phyloP scores from a whole-genome alignment of 495 filamentous ascomycete species.

The Bombardia bombarda region DNA sequence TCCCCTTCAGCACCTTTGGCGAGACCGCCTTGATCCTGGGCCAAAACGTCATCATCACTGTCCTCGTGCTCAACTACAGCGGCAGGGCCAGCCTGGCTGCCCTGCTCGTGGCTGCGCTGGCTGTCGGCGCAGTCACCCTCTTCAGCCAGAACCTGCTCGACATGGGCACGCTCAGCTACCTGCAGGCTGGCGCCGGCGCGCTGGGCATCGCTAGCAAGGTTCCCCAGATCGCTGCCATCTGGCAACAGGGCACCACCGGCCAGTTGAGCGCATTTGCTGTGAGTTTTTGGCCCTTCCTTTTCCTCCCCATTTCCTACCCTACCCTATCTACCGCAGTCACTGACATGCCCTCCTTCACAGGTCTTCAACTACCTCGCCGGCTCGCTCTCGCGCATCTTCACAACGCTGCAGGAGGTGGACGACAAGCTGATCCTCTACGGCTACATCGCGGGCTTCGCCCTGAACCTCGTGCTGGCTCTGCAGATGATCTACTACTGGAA shows the following conservation, averaged over 20 bases:
- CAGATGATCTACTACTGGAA: conserved; percentile 99
- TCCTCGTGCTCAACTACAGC: conserved; percentile 73
- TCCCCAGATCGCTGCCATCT: conserved; percentile 84
- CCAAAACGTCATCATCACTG: conserved; percentile 83
- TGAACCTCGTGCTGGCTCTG: conserved; percentile 77
- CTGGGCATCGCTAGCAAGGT: conserved; percentile 81
- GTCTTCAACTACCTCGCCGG: conserved; percentile 96
- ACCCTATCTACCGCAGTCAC: too few relatives aligned
- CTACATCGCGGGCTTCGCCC: conserved; percentile 77
- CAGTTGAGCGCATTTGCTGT: conserved; percentile 95
- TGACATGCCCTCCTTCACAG: conserved; percentile 35
- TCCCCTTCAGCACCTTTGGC: conserved; percentile 93
- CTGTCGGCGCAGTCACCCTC: conserved; percentile 55
- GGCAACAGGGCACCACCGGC: conserved; percentile 76
- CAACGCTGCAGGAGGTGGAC: conserved; percentile 90
- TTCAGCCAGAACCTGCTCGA: conserved; percentile 62
- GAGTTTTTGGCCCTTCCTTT: conserved; percentile 27
- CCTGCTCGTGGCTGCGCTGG: conserved; percentile 67
- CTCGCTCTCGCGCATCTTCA: conserved; percentile 89
- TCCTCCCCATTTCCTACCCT: background rate
- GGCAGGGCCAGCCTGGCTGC: conserved; percentile 55
- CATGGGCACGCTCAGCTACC: conserved; percentile 57
- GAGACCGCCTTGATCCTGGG: conserved; percentile 85
- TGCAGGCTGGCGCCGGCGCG: conserved; percentile 80
- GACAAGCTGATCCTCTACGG: conserved; percentile 92